phyloP scores from a whole-genome alignment of 2,329 filamentous ascomycete genomes.

The Sphaerostilbella broomeana region DNA sequence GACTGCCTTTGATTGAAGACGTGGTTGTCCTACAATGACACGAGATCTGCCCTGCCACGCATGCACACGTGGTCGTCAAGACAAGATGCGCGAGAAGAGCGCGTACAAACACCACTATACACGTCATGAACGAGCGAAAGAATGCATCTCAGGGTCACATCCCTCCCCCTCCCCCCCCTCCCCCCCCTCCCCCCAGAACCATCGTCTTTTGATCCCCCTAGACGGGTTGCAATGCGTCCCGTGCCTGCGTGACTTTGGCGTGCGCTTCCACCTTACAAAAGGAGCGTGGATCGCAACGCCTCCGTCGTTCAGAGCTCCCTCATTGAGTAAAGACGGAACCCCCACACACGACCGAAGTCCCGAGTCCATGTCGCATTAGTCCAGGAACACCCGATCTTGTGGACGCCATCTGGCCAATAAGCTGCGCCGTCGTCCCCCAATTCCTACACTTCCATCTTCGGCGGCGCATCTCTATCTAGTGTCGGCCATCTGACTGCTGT shows the following conservation, averaged over 20 bases:
- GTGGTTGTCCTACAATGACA: no score
- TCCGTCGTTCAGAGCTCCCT: conserved; percentile 7
- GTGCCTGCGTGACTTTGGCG: no score
- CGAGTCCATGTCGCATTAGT: conserved; percentile 10
- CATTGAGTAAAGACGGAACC: conserved; percentile 1
- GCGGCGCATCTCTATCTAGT: conserved; percentile 1
- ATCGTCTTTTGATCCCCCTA: no score
- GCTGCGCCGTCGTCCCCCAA: conserved; percentile 1
- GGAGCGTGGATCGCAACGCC: conserved; percentile 8
- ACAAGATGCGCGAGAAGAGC: no score
- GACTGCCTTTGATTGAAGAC: no score
- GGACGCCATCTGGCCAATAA: conserved; percentile 3
- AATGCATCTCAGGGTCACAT: no score
- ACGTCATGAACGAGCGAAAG: no score
- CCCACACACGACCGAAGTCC: conserved; percentile 6
- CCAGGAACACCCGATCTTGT: conserved; percentile 11
- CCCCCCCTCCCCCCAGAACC: no score
- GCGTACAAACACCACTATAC: no score
- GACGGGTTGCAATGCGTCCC: background rate
- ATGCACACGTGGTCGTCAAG: no score
- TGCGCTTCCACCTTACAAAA: conserved; percentile 11
- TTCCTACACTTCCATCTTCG: conserved; percentile 9
- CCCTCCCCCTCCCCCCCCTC: no score
- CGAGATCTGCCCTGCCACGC: no score
- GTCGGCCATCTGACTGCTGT: background rate